Conservation (phyloP, 257 asterid species). For the Penstemon eatonii region DNA sequence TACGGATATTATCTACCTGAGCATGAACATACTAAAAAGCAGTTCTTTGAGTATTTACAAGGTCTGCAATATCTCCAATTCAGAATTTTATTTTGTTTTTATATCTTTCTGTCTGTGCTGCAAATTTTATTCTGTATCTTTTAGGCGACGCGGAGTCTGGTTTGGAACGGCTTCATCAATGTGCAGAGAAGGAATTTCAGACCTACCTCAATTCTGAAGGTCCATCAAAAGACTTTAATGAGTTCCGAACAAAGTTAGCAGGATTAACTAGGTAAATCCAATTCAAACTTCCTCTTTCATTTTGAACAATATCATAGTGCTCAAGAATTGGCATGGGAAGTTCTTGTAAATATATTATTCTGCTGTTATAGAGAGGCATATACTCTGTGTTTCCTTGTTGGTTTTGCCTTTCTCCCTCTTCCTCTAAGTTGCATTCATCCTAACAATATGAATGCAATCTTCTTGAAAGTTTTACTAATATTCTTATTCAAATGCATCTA, state of each 20-base stretch:
- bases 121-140: conserved; percentile 26
- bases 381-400: background rate
- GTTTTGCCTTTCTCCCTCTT: too few species aligned
- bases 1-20: conserved; percentile 89
- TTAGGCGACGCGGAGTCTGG: conserved; percentile 98
- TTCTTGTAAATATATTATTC: background rate
- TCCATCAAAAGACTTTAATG: conserved; percentile 75
- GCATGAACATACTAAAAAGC: conserved; percentile 74
- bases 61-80: conserved; percentile 42
- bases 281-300: conserved; percentile 8
- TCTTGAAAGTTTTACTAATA: too few species aligned
- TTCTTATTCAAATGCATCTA: background rate
- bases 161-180: conserved; percentile 93
- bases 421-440: too few species aligned
- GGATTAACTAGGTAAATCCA: conserved; percentile 81
- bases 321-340: background rate
- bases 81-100: conserved; percentile 16
- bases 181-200: conserved; percentile 92
- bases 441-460: too few species aligned
- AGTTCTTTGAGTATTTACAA: conserved; percentile 90
- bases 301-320: background rate
- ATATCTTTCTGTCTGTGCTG: conserved; percentile 13
- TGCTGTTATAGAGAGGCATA: conserved; percentile 1
- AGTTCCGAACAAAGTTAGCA: conserved; percentile 89
- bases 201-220: conserved; percentile 70